Percentiles rank a stretch among this genome's conserved stretches.
Evolutionary conservation across 2,329 filamentous ascomycete species (phyloP).

Genomic region (Hypoxylon rubiginosum): DNA sequence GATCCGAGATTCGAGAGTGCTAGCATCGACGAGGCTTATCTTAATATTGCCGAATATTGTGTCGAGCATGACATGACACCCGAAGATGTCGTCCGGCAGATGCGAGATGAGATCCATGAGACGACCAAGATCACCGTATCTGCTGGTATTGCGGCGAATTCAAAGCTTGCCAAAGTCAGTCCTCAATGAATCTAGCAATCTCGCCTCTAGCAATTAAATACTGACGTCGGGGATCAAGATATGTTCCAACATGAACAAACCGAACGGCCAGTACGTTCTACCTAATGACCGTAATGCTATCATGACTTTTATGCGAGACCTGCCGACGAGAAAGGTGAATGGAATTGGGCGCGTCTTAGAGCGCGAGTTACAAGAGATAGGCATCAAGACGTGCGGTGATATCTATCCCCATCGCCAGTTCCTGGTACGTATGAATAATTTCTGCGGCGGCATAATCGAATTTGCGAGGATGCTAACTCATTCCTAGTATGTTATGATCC

Average conservation of each 20-base stretch:
- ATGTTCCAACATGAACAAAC: constrained; percentile 90
- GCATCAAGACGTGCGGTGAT: constrained; percentile 89
- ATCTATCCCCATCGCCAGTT: constrained; percentile 83
- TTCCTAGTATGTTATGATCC: constrained; percentile 18
- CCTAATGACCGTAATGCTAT: constrained; percentile 79
- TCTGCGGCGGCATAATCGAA: too few relatives aligned
- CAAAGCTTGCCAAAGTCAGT: constrained; percentile 93
- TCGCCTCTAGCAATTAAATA: too few relatives aligned
- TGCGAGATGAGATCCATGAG: constrained; percentile 82
- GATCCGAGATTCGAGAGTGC: constrained; percentile 93
- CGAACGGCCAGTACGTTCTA: constrained; percentile 89
- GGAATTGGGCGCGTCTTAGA: constrained; percentile 96
- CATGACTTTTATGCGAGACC: constrained; percentile 84
- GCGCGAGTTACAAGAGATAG: constrained; percentile 88
- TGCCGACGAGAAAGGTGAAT: constrained; percentile 92
- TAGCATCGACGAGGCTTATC: constrained; percentile 95
- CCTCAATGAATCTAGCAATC: too few relatives aligned
- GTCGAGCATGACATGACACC: constrained; percentile 74
- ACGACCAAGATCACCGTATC: constrained; percentile 89
- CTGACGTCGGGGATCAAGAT: too few relatives aligned
- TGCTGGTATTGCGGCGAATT: constrained; percentile 93
- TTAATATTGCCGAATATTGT: constrained; percentile 94
- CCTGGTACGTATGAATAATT: constrained; percentile 55
- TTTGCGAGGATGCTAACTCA: too few relatives aligned
- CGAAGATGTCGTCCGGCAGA: constrained; percentile 79